Conservation (phyloP, 345 rosid genomes). For the Anastatica hierochuntica region DNA sequence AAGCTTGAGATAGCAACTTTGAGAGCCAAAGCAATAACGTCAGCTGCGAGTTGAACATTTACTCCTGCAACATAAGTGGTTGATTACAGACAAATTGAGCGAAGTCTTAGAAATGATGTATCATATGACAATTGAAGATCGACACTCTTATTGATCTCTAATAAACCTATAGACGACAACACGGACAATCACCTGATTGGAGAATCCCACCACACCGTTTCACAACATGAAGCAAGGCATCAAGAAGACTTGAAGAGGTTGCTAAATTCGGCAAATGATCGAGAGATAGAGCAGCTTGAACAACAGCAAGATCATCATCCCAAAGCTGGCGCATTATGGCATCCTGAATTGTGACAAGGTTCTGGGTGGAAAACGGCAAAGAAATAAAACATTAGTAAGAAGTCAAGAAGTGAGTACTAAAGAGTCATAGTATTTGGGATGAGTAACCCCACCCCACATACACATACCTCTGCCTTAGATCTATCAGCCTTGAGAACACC, state of each 20-base stretch:
- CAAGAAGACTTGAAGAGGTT: constrained; percentile 43
- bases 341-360: constrained; percentile 51
- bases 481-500: constrained; percentile 35
- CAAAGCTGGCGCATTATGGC: constrained; percentile 57
- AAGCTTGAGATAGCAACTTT: constrained; percentile 41
- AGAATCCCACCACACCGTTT: constrained; percentile 44
- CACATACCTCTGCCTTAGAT: constrained; percentile 53
- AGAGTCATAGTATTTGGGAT: not conserved
- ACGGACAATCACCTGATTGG: constrained; percentile 48
- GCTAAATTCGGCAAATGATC: constrained; percentile 48
- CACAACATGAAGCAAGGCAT: constrained; percentile 42
- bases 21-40: constrained; percentile 46
- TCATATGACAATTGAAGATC: not conserved
- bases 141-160: not conserved
- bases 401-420: not conserved
- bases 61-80: constrained; percentile 39
- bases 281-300: constrained; percentile 58
- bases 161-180: not conserved
- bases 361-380: constrained; percentile 34
- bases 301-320: constrained; percentile 77
- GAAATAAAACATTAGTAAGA: not conserved
- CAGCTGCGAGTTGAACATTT: constrained; percentile 36
- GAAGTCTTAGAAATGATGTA: no score
- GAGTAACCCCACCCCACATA: constrained; percentile 3
- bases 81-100: not conserved